Percentiles rank a stretch among this genome's conserved stretches.
phyloP scores from a whole-genome alignment of 176 grass and related monocot species.

The Alloteropsis semialata region DNA sequence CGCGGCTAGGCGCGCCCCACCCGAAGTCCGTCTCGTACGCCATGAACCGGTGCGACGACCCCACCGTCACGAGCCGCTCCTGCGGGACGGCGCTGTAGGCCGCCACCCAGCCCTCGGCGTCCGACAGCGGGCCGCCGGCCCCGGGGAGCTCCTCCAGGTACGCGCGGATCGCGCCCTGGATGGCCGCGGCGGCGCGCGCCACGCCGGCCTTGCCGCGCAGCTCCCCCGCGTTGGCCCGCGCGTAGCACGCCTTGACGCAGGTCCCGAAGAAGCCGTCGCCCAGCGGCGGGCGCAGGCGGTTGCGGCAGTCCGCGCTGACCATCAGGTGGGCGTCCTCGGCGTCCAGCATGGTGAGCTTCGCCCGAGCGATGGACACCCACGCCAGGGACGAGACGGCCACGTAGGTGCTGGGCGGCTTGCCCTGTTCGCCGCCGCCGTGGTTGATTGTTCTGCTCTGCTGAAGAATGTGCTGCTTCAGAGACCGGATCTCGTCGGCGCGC shows the following conservation, averaged over 20 bases:
- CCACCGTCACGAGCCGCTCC: neutral
- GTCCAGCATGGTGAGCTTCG: neutral
- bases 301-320: conserved; percentile 29
- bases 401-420: neutral
- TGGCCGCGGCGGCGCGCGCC: conserved; percentile 16
- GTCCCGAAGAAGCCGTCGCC: conserved; percentile 45
- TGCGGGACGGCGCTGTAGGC: no score
- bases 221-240: neutral
- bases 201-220: conserved; percentile 10
- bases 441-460: neutral
- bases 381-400: conserved; percentile 24
- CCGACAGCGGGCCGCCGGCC: neutral
- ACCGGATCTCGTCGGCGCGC: neutral
- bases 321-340: conserved; percentile 10
- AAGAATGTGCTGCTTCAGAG: neutral
- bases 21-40: conserved; percentile 42
- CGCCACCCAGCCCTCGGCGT: neutral
- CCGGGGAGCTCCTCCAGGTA: neutral
- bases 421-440: neutral
- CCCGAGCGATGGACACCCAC: neutral
- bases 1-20: conserved; percentile 30
- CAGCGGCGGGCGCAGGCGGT: conserved; percentile 21
- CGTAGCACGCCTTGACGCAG: conserved; percentile 22
- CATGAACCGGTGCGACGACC: conserved; percentile 34
- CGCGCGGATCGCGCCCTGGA: conserved; percentile 20